Conservation (phyloP, 306 rosid species). For the Lablab purpureus region DNA sequence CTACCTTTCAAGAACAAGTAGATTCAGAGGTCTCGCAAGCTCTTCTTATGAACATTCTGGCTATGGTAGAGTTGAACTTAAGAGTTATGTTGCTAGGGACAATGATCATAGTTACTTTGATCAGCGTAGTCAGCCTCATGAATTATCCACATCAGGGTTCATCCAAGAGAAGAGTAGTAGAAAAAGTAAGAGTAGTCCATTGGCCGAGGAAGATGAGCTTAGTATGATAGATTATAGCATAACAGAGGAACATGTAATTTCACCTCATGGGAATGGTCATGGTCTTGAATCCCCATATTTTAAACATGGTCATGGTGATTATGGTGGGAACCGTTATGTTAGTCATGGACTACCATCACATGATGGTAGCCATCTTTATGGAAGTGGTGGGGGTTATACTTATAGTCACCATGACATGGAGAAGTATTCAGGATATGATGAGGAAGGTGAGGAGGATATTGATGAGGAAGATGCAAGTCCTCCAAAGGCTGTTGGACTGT, state of each 20-base stretch:
- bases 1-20: constrained; percentile 64
- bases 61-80: constrained; percentile 76
- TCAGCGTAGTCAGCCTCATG: constrained; percentile 38
- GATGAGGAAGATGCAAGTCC: constrained; percentile 62
- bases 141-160: constrained; percentile 42
- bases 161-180: constrained; percentile 36
- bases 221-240: constrained; percentile 46
- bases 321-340: not conserved
- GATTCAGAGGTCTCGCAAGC: constrained; percentile 33
- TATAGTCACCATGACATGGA: constrained; percentile 38
- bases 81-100: constrained; percentile 67
- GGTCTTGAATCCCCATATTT: constrained; percentile 29
- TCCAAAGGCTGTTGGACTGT: constrained; percentile 66
- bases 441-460: constrained; percentile 57
- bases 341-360: constrained; percentile 40
- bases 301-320: constrained; percentile 35
- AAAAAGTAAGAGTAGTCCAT: constrained; percentile 45
- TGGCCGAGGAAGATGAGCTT: constrained; percentile 70
- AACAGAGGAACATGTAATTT: constrained; percentile 28
- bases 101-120: constrained; percentile 50
- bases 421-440: constrained; percentile 48
- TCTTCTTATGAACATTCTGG: constrained; percentile 48
- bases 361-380: constrained; percentile 33
- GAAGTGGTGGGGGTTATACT: constrained; percentile 33
- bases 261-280: constrained; percentile 14